Base-by-base conservation (phyloP, 2,329 filamentous ascomycete genomes). In the Daldinia sp. region DNA sequence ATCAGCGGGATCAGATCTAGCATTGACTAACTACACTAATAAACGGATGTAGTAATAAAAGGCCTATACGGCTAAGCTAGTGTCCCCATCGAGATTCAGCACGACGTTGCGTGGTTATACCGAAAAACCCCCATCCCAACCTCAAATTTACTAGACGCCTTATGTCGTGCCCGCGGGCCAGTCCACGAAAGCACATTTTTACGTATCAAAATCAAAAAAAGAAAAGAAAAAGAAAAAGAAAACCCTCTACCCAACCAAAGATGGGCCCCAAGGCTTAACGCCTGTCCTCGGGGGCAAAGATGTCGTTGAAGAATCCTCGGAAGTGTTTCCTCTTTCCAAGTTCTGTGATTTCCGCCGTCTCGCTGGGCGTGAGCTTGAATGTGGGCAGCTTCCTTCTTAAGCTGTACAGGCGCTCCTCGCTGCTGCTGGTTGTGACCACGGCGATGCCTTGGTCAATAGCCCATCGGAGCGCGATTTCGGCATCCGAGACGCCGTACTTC, bases 261-360 rank as follows among this genome's bases (percentile, higher is more conserved):
- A 47, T 29, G 17, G 13, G n/a, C 27, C 34, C n/a, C n/a, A 39
- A 41, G 23, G 15, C 64, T 69, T 75, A 84, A 15, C 78, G 76
- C 61, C 75, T 73, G 69, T 90, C 87, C 60, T 85, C 80, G 1
- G 74, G 74, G 8, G 74, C 81, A 73, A 87, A 88, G 60, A 79
- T 80, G 13, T 82, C 67, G 1, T 66, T 77, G 85, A 86, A 90
- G 72, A 86, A 90, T 0, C 77, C 83, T 29, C 88, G 81, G 70
- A 78, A 87, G 73, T 90, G 85, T 77, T 88, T 88, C 78, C 86
- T 72, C 67, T 78, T 78, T 1, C 89, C 89, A 32, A 82, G 70
- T 68, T 83, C 79, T 0, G 80, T 72, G 63, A 91, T 86, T 53
- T 83, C 80, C 45, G 81, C 75, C 10, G 90, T 77, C 75, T 90